Evolutionary conservation across 768 basidiomycete genomes (phyloP).

Genomic region (Sarcodon sp.): DNA sequence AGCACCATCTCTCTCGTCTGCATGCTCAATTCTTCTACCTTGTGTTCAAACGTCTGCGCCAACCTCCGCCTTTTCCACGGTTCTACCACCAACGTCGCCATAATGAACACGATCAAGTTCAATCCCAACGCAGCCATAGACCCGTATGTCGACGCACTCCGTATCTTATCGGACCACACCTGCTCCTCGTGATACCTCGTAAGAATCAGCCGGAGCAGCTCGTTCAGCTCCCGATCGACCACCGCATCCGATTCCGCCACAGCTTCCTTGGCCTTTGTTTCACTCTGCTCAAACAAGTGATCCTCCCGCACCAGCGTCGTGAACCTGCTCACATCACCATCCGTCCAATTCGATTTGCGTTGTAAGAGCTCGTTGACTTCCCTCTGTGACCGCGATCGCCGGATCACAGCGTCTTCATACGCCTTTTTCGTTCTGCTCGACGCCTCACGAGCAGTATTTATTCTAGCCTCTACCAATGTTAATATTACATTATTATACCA

Average conservation of each 20-base stretch:
- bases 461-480: conserved; percentile 48
- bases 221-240: conserved; percentile 80
- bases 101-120: conserved; percentile 82
- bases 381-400: conserved; percentile 80
- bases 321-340: conserved; percentile 75
- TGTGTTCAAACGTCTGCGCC: conserved; percentile 81
- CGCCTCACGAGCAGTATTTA: conserved; percentile 51
- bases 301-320: conserved; percentile 86
- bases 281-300: conserved; percentile 76
- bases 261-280: conserved; percentile 51
- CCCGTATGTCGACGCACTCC: conserved; percentile 90
- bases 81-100: conserved; percentile 86
- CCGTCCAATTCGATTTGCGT: conserved; percentile 91
- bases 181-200: conserved; percentile 97
- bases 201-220: conserved; percentile 80
- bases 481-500: neutral
- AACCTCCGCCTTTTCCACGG: conserved; percentile 89
- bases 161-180: conserved; percentile 98
- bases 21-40: conserved; percentile 38
- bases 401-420: conserved; percentile 67
- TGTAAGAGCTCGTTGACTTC: conserved; percentile 92
- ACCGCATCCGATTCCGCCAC: conserved; percentile 62
- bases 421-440: conserved; percentile 62
- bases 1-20: conserved; percentile 24
- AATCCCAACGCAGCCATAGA: conserved; percentile 74